Evolutionary conservation across 176 grass and related monocot species (phyloP).

Genomic region (Paspalum vaginatum): DNA sequence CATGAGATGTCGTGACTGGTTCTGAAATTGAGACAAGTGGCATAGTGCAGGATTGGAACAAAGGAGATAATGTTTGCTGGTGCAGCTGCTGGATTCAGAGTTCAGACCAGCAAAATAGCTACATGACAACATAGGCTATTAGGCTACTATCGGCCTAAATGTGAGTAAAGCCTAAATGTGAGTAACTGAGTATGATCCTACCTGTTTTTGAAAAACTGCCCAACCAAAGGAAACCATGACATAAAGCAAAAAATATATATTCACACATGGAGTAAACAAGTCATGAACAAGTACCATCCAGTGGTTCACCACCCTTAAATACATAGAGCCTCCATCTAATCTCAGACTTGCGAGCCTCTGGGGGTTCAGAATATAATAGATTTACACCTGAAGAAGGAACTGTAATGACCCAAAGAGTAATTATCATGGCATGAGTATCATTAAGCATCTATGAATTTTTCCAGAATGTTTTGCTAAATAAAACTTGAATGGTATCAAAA

Average conservation of each 20-base stretch:
- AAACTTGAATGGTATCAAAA: too few species aligned
- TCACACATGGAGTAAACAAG: constrained; percentile 37
- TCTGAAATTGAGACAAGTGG: not conserved
- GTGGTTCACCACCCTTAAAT: constrained; percentile 89
- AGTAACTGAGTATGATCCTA: not conserved
- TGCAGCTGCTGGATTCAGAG: not conserved
- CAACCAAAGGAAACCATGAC: constrained; percentile 3
- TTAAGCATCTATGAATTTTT: too few species aligned
- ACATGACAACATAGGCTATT: not conserved
- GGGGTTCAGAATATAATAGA: constrained; percentile 82
- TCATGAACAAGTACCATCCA: constrained; percentile 57
- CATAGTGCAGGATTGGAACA: not conserved
- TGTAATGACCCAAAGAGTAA: too few species aligned
- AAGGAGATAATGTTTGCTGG: not conserved
- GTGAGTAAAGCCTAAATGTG: not conserved
- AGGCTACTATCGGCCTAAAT: too few species aligned
- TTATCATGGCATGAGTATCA: too few species aligned
- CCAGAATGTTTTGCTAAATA: too few species aligned
- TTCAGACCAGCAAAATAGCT: not conserved
- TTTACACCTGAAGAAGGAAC: constrained; percentile 64
- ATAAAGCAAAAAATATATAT: constrained; percentile 23
- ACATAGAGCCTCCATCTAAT: constrained; percentile 94
- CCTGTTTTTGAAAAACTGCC: not conserved
- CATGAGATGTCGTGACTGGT: not conserved
- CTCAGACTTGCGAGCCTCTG: constrained; percentile 78